Evolutionary conservation across 371 early-diverging fungal species (phyloP), one percentile per base, ranked within the genome.

Genomic region (Funneliformis caledonium): DNA sequence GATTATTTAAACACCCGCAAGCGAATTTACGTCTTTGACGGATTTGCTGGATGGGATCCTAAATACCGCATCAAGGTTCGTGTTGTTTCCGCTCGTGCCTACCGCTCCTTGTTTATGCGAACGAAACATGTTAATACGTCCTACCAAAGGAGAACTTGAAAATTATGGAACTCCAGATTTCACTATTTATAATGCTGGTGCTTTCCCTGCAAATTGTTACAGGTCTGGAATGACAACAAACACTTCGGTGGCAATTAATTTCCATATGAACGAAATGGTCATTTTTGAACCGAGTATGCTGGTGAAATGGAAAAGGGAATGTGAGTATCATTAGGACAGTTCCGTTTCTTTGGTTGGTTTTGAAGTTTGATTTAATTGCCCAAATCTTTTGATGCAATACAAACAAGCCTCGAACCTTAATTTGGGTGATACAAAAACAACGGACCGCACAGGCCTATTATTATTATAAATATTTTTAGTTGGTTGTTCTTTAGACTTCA

Each of bases 301-400:
- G 98, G 98, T 81, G 98, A 98, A 89, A 98, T 98, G 98, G 97
- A 97, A 90, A 98, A 98, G 92, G 98, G 98, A 79, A 89, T 91
- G 69, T 70, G 73, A 70, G 80, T 70, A 68, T 65, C 6, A 65
- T 43, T 65, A 26, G 1, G 56, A 4, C 4, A 56, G 37, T 1
- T 37, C 37, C 37, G 37, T 37, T 37, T 37, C 37, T 37, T n/a
- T 37, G 37, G 37, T 37, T 37, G 37, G 37, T 37, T 37, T 37
- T 37, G 37, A 37, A 37, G 37, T 37, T 37, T 37, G 37, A 37
- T 37, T 37, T 37, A 2, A 37, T 37, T 37, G 37, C 2, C 37
- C 37, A 37, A 37, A 37, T 2, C 2, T 37, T 37, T 37, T 37
- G 37, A 2, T 37, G 37, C 37, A 37, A 37, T 2, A 37, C 2